Conservation (phyloP, 208 protist species). For the Strigomonas galati region DNA sequence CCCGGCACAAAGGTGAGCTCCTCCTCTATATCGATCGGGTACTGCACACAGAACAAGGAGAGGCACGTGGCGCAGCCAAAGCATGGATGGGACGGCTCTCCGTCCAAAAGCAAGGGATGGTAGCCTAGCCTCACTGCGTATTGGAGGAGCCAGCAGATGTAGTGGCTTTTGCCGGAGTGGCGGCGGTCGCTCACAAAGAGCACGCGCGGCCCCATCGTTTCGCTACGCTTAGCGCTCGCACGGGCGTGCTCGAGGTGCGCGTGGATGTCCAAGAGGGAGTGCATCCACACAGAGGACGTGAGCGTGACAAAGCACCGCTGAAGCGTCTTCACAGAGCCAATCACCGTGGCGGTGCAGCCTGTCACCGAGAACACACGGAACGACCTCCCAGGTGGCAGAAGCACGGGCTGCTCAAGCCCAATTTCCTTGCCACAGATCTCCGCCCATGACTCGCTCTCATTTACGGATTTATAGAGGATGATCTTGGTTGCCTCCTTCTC, state of each 20-base stretch:
- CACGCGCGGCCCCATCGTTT: constrained; percentile 41
- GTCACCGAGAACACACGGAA: constrained; percentile 55
- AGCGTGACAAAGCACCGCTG: constrained; percentile 46
- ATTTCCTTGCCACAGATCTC: constrained; percentile 63
- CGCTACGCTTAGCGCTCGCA: constrained; percentile 9
- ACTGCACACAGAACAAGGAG: constrained; percentile 49
- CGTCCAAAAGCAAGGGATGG: constrained; percentile 61
- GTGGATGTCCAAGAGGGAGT: constrained; percentile 60
- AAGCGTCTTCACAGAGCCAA: constrained; percentile 36
- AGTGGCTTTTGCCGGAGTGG: constrained; percentile 45
- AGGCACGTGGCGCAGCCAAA: constrained; percentile 43
- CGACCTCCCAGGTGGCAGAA: constrained; percentile 34
- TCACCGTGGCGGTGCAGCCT: constrained; percentile 47
- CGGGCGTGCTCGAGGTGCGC: constrained; percentile 47
- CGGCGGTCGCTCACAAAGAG: constrained; percentile 56
- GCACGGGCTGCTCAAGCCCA: constrained; percentile 33
- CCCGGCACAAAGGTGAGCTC: constrained; percentile 48
- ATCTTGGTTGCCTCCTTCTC: constrained; percentile 25
- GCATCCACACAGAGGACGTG: constrained; percentile 31
- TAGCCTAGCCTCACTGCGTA: constrained; percentile 64
- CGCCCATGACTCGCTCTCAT: constrained; percentile 24
- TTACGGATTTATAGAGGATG: constrained; percentile 22
- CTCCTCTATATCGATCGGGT: constrained; percentile 59
- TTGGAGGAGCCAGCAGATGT: constrained; percentile 39
- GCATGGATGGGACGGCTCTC: constrained; percentile 26